A percentile compares a stretch with the other conserved stretches of the same genome.
These are phyloP conservation scores for Sporothrix dimorphospora DNA, from an alignment of 2,329 filamentous ascomycete species.

Conservation along the genomic window DNA sequence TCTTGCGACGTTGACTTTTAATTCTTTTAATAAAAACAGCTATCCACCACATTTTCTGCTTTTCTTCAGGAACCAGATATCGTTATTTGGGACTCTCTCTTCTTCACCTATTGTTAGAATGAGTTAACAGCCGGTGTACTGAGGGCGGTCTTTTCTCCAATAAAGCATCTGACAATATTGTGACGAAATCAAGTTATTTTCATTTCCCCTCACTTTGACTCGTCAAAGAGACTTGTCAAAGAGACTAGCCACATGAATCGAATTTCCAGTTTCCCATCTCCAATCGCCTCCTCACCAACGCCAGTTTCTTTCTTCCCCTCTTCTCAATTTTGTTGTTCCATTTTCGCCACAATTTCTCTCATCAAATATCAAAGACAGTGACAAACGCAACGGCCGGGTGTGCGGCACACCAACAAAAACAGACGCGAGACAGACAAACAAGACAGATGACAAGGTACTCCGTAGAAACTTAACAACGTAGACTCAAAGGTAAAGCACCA, in stretches of 20 bases:
- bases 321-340: neutral
- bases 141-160: neutral
- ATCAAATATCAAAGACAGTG: neutral
- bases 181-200: neutral
- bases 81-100: too few species aligned
- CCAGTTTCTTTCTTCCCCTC: neutral
- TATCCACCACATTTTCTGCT: too few species aligned
- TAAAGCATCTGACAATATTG: neutral
- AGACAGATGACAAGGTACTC: neutral
- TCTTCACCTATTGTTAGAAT: too few species aligned
- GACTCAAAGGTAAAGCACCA: neutral
- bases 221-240: neutral
- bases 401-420: neutral
- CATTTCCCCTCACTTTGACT: neutral
- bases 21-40: too few species aligned
- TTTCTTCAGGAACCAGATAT: too few species aligned
- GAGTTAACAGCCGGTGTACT: too few species aligned
- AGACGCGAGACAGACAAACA: neutral
- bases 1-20: too few species aligned
- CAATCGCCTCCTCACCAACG: neutral
- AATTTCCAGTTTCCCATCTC: neutral
- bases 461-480: neutral
- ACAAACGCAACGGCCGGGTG: conserved; percentile 22
- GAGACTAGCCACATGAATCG: neutral
- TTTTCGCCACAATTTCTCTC: neutral